Evolutionary conservation across 2,329 filamentous ascomycete species (phyloP), one percentile per base, ranked within the genome.

Genomic region (Diaporthe capsici): DNA sequence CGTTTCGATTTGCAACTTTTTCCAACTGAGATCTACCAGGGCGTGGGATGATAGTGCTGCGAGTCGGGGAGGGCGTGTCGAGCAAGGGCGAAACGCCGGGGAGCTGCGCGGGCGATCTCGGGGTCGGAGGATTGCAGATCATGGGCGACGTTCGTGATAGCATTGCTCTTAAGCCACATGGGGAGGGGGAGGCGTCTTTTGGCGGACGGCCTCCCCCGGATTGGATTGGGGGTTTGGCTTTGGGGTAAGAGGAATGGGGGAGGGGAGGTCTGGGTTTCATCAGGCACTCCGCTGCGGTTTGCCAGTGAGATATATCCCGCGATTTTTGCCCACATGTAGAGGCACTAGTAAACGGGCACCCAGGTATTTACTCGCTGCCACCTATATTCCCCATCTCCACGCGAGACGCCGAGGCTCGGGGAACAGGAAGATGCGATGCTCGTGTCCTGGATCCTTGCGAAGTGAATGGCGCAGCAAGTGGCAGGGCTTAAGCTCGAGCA

Each of bases 101-200:
- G 28, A 25, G 12, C 22, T 31, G 44, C 63, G 63, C 47, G 44
- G 63, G 44, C 31, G 44, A 53, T 53, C 31, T 51, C 47, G 61
- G 42, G 22, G 63, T 68, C 63, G 63, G 47, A 68, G 61, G 61
- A 37, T 67, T 51, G 61, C 44, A 51, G 61, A 51, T 67, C 61
- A 67, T 37, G 42, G 20, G 12, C 61, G 42, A 67, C 5, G 28
- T n/a, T 39, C 63, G 31, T 68, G 63, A 68, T 68, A 68, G 63
- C 63, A 68, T 68, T 37, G 44, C 31, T 68, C 63, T 68, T 68
- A 68, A 68, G 63, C 63, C 28, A 25, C 63, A 68, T 68, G 44
- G 63, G 60, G 60, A 13, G 37, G 58, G 57, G 5, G 34, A 37
- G 5, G 6, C n/a, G 5, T 20, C 31, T 44, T 65, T 65, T 63